phyloP scores from a whole-genome alignment of 208 protist genomes.

The Trypanosoma lewisi region DNA sequence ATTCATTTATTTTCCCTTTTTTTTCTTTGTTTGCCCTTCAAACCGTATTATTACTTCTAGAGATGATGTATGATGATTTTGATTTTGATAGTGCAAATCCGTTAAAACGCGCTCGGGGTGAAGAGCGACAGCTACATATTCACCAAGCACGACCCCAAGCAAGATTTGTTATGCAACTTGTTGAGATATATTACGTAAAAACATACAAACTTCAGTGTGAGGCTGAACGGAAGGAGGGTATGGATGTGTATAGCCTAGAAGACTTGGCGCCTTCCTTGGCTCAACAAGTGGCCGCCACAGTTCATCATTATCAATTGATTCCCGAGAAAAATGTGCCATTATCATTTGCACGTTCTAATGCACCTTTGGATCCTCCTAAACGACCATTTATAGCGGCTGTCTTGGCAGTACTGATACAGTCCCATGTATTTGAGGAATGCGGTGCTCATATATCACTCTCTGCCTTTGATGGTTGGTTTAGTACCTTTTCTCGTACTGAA shows the following conservation, averaged over 20 bases:
- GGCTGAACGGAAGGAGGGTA: background rate
- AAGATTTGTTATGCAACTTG: conserved; percentile 15
- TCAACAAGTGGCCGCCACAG: conserved; percentile 17
- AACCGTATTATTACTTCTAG: conserved; percentile 2
- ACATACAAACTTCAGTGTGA: conserved; percentile 15
- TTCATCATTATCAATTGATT: conserved; percentile 30
- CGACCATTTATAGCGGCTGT: conserved; percentile 26
- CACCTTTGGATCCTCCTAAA: conserved; percentile 20
- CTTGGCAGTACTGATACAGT: conserved; percentile 24
- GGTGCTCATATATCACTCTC: conserved; percentile 20
- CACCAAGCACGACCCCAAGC: conserved; percentile 1
- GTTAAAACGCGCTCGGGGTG: conserved; percentile 5
- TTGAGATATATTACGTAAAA: conserved; percentile 23
- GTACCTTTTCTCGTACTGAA: background rate
- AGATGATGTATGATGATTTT: conserved; percentile 9
- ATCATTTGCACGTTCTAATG: conserved; percentile 23
- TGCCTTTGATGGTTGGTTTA: conserved; percentile 29
- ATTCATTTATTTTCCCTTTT: background rate
- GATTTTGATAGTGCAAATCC: conserved; percentile 7
- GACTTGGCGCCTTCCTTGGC: conserved; percentile 20
- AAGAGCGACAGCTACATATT: conserved; percentile 1
- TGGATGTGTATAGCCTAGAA: conserved; percentile 15
- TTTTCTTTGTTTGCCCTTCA: conserved; percentile 3
- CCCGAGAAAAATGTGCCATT: conserved; percentile 12
- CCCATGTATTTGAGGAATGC: conserved; percentile 17